Conservation (phyloP, 2,329 filamentous ascomycete species). For the Fusarium heterosporum region DNA sequence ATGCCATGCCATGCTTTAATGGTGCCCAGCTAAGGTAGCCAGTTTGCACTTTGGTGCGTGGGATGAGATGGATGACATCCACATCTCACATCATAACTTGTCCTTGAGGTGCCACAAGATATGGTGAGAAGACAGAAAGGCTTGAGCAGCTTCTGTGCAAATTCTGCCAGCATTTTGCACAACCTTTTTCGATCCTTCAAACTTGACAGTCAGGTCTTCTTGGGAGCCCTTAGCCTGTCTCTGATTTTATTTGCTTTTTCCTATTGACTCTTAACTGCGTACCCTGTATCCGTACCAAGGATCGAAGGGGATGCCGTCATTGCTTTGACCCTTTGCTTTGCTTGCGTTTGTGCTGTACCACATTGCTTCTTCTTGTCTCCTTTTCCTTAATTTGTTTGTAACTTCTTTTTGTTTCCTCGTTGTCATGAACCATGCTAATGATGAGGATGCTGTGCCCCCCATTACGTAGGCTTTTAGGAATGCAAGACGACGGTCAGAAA, state of each 20-base stretch:
- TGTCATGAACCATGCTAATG: constrained; percentile 26
- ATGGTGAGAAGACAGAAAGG: too few species aligned
- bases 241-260: constrained; percentile 23
- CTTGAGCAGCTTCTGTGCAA: too few species aligned
- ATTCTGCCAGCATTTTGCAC: too few species aligned
- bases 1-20: neutral
- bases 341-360: constrained; percentile 15
- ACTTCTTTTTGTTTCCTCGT: constrained; percentile 24
- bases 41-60: constrained; percentile 12
- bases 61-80: constrained; percentile 14
- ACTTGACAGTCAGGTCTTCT: too few species aligned
- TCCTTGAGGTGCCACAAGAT: constrained; percentile 1
- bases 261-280: constrained; percentile 13
- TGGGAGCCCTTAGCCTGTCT: neutral
- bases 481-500: constrained; percentile 12
- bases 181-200: too few species aligned
- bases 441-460: constrained; percentile 27
- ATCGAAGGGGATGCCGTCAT: constrained; percentile 35
- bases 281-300: constrained; percentile 37
- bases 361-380: constrained; percentile 31
- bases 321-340: constrained; percentile 8
- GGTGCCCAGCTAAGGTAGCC: constrained; percentile 16
- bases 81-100: constrained; percentile 18
- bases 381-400: neutral
- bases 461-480: constrained; percentile 39